Conservation (phyloP, 257 asterid genomes). For the Solanum chmielewskii region DNA sequence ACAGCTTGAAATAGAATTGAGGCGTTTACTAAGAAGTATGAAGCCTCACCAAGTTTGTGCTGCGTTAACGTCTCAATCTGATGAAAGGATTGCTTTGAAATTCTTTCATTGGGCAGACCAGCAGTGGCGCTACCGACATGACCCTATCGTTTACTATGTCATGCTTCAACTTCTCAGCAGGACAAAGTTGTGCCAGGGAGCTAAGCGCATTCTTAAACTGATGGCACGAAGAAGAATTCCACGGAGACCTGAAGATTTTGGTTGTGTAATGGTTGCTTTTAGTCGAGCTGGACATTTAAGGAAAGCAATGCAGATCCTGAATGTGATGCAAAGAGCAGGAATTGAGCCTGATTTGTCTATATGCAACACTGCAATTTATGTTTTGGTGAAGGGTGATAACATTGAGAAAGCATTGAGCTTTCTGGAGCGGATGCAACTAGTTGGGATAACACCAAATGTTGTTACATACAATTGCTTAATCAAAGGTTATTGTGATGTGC, state of each 20-base stretch:
- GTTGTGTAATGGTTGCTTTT: constrained; percentile 84
- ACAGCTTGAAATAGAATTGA: constrained; percentile 53
- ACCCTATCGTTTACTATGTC: constrained; percentile 54
- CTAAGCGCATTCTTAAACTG: constrained; percentile 67
- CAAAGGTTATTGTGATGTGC: constrained; percentile 73
- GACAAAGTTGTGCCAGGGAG: constrained; percentile 91
- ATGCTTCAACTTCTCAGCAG: constrained; percentile 71
- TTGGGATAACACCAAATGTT: constrained; percentile 63
- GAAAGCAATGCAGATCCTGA: constrained; percentile 73
- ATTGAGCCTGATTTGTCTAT: constrained; percentile 48
- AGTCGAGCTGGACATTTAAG: constrained; percentile 85
- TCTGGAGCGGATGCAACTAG: constrained; percentile 58
- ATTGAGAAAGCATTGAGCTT: constrained; percentile 74
- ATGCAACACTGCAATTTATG: constrained; percentile 75
- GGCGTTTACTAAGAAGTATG: constrained; percentile 53
- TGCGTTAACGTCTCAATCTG: constrained; percentile 56
- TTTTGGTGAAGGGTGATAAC: constrained; percentile 68
- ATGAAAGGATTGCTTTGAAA: constrained; percentile 69
- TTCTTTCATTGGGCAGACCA: constrained; percentile 88
- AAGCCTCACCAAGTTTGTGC: constrained; percentile 78
- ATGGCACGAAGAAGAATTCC: constrained; percentile 55
- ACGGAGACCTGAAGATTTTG: constrained; percentile 60
- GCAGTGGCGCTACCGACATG: constrained; percentile 86
- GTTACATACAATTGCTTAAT: constrained; percentile 71
- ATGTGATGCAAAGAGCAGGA: constrained; percentile 68